Percentiles rank a stretch among this genome's conserved stretches.
These are phyloP conservation scores for Ilyonectria destructans DNA, from an alignment of 2,329 filamentous ascomycete genomes.

Conservation along the genomic window DNA sequence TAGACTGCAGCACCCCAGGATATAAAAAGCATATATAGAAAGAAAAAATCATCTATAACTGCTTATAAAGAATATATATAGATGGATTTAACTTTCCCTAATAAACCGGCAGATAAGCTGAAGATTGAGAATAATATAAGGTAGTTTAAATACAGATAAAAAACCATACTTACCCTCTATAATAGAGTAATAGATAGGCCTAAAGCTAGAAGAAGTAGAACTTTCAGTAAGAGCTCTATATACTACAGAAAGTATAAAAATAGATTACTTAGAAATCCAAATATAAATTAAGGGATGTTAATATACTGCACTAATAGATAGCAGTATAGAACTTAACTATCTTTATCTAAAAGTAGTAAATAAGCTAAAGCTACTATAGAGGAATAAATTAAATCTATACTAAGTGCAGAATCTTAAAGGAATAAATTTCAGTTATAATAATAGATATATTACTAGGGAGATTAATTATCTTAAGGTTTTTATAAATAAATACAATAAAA, in stretches of 20 bases:
- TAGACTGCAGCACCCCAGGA: too few relatives aligned
- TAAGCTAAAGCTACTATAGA: neutral
- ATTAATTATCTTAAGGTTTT: constrained; percentile 3
- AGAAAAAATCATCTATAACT: too few relatives aligned
- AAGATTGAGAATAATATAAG: too few relatives aligned
- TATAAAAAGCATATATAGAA: too few relatives aligned
- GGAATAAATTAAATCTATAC: neutral
- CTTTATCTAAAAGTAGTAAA: constrained; percentile 4
- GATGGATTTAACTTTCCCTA: too few relatives aligned
- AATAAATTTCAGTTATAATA: constrained; percentile 6
- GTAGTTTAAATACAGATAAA: too few relatives aligned
- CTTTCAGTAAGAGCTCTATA: too few relatives aligned
- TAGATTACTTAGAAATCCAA: neutral
- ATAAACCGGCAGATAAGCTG: too few relatives aligned
- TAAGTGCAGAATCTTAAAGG: neutral
- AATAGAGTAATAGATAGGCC: too few relatives aligned
- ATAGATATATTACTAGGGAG: neutral
- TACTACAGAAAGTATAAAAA: neutral
- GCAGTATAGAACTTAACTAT: neutral
- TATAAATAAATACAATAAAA: neutral
- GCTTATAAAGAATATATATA: too few relatives aligned
- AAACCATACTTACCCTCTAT: too few relatives aligned
- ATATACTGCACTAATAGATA: neutral
- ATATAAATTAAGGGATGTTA: constrained; percentile 10
- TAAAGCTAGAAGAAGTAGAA: too few relatives aligned